Evolutionary conservation across 768 basidiomycete species (phyloP).

Genomic region (Suillus subalutaceus): DNA sequence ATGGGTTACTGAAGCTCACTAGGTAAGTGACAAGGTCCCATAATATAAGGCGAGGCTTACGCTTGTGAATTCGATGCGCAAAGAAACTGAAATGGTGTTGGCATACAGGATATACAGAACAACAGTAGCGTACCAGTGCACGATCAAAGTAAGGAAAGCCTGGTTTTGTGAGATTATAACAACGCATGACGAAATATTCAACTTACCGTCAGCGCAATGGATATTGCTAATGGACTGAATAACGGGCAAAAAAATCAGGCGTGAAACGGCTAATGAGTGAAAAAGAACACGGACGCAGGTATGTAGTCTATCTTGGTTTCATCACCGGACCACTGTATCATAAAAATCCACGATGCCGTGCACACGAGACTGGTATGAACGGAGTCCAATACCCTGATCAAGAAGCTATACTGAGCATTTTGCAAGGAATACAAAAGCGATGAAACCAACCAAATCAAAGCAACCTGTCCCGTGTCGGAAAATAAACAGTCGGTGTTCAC

Average conservation of each 20-base stretch:
- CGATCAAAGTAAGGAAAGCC: constrained; percentile 52
- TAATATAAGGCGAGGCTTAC: constrained; percentile 27
- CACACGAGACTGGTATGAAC: constrained; percentile 45
- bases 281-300: constrained; percentile 39
- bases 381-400: constrained; percentile 38
- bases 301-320: constrained; percentile 41
- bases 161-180: constrained; percentile 27
- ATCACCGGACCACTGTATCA: constrained; percentile 48
- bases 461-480: constrained; percentile 21
- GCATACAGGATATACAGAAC: not conserved
- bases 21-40: not conserved
- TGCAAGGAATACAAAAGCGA: not conserved
- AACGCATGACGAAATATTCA: not conserved
- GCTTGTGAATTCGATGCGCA: constrained; percentile 43
- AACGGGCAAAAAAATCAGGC: not conserved
- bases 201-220: constrained; percentile 34
- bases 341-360: constrained; percentile 43
- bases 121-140: constrained; percentile 45
- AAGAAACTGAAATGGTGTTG: constrained; percentile 34
- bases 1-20: constrained; percentile 26
- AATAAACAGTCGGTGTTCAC: not conserved
- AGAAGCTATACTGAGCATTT: not conserved
- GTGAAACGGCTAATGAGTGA: not conserved
- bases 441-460: constrained; percentile 24
- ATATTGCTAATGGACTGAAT: constrained; percentile 22